These are phyloP conservation scores for Colletotrichum trifolii DNA, from an alignment of 2,329 filamentous ascomycete species.

Conservation along the genomic window DNA sequence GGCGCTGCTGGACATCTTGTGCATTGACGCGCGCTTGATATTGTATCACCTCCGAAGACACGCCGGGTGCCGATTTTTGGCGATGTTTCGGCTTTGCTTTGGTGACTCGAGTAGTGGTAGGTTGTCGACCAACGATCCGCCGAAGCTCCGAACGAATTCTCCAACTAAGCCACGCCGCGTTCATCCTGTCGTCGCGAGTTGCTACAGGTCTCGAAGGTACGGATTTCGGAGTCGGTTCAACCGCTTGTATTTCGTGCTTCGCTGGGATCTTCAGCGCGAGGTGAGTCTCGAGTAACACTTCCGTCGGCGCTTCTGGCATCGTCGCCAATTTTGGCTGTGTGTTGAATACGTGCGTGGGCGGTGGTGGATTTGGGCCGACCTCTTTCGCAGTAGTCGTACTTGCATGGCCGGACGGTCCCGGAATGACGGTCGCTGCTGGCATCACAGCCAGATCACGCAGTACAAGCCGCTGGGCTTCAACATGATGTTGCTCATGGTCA, in stretches of 20 bases:
- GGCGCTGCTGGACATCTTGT: not conserved
- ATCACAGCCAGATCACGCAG: no score
- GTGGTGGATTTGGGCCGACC: no score
- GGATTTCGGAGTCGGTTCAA: slow-evolving; percentile 22
- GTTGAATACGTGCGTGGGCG: no score
- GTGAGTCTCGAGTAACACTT: not conserved
- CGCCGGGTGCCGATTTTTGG: slow-evolving; percentile 55
- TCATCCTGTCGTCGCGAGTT: slow-evolving; percentile 57
- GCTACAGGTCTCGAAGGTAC: slow-evolving; percentile 52
- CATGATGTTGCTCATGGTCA: no score
- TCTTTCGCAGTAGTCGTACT: no score
- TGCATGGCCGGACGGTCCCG: no score
- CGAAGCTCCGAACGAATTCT: slow-evolving; percentile 55
- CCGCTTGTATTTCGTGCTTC: not conserved
- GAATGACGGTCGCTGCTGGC: no score
- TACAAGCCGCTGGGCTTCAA: no score
- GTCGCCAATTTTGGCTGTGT: no score
- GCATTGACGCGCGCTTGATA: not conserved
- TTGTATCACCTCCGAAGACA: slow-evolving; percentile 37
- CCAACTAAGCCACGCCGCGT: slow-evolving; percentile 56
- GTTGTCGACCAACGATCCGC: slow-evolving; percentile 45
- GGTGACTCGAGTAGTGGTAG: slow-evolving; percentile 1
- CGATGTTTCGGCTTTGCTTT: slow-evolving; percentile 44
- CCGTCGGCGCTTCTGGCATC: no score
- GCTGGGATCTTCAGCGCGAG: not conserved